Conservation (phyloP, 2,329 filamentous ascomycete species). For the Elsinoe fawcettii region DNA sequence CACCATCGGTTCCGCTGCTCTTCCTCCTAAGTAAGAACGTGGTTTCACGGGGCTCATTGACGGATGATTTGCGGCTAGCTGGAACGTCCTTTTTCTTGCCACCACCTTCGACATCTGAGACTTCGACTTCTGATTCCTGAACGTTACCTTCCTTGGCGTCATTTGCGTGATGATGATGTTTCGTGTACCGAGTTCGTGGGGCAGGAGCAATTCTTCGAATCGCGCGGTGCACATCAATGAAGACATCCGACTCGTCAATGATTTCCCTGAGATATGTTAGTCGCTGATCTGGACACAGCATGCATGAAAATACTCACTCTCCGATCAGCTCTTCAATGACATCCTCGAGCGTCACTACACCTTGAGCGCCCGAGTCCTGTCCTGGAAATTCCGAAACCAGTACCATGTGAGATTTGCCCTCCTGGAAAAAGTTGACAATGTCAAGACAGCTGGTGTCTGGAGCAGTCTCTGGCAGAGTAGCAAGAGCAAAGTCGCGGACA, state of each 20-base stretch:
- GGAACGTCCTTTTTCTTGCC: neutral
- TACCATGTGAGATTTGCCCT: conserved; percentile 98
- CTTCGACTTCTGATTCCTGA: conserved; percentile 21
- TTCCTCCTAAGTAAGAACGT: conserved; percentile 40
- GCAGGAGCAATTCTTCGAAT: conserved; percentile 83
- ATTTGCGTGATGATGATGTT: conserved; percentile 18
- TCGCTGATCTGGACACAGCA: neutral
- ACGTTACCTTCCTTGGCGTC: conserved; percentile 20
- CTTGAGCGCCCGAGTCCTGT: conserved; percentile 81
- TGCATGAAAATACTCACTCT: conserved; percentile 57
- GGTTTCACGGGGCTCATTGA: conserved; percentile 29
- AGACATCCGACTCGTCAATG: conserved; percentile 97
- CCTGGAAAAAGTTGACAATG: conserved; percentile 99
- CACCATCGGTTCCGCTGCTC: conserved; percentile 34
- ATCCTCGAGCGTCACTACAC: conserved; percentile 92
- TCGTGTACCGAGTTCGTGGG: conserved; percentile 52
- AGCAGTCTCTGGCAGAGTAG: conserved; percentile 87
- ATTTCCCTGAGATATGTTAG: conserved; percentile 62
- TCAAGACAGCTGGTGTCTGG: conserved; percentile 95
- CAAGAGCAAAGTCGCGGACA: conserved; percentile 84
- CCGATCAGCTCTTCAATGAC: conserved; percentile 98
- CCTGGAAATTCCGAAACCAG: conserved; percentile 85
- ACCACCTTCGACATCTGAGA: conserved; percentile 19
- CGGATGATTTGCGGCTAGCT: conserved; percentile 26
- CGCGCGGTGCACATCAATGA: conserved; percentile 95